phyloP scores from a whole-genome alignment of 1,139 yeast genomes.

The Yamadazyma dushanensis region DNA sequence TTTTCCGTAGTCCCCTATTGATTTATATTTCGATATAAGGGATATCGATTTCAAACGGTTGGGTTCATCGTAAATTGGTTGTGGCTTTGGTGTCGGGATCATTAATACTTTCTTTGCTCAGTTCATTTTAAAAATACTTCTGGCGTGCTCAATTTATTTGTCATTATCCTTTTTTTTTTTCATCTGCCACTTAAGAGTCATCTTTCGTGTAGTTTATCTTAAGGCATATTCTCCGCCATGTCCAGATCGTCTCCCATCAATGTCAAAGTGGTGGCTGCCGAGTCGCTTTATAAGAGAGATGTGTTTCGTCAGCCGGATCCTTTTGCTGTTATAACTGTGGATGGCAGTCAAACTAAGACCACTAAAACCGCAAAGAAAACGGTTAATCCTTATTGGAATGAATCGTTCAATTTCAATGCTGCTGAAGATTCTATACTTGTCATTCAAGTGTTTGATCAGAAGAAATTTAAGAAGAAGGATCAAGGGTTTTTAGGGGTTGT shows the following conservation, averaged over 20 bases:
- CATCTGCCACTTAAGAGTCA: neutral
- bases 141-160: too few relatives aligned
- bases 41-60: too few relatives aligned
- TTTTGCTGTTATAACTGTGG: slow-evolving; percentile 94
- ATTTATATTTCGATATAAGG: too few relatives aligned
- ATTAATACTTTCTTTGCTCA: too few relatives aligned
- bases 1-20: too few relatives aligned
- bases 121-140: too few relatives aligned
- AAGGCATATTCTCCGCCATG: neutral
- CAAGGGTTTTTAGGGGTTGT: slow-evolving; percentile 99
- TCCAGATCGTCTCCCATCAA: slow-evolving; percentile 41
- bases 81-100: too few relatives aligned
- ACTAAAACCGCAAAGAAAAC: slow-evolving; percentile 94
- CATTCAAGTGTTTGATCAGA: slow-evolving; percentile 94
- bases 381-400: slow-evolving; percentile 97
- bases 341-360: slow-evolving; percentile 94
- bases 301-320: slow-evolving; percentile 97
- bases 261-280: slow-evolving; percentile 92
- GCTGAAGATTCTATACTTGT: slow-evolving; percentile 85
- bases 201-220: too few relatives aligned
- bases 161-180: neutral
- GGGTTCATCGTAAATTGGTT: too few relatives aligned
- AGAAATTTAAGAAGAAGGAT: slow-evolving; percentile 95
- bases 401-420: slow-evolving; percentile 75
- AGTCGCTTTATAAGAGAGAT: slow-evolving; percentile 91